phyloP scores from a whole-genome alignment of 2,329 filamentous ascomycete species.

The Fusarium sp. region DNA sequence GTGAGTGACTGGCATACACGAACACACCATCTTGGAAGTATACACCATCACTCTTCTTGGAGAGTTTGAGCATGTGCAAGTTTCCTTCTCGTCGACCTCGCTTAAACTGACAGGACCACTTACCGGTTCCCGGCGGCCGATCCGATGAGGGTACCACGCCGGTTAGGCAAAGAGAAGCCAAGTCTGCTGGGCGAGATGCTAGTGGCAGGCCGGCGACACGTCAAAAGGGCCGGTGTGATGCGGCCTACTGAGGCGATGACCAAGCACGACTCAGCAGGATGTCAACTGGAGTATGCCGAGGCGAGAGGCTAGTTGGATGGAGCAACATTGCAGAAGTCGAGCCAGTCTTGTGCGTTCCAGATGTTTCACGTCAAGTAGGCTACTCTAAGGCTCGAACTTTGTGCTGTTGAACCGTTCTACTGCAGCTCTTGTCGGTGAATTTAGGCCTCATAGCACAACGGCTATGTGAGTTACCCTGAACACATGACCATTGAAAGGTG shows the following conservation, averaged over 20 bases:
- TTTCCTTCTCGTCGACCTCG: not conserved
- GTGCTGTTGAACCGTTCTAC: not conserved
- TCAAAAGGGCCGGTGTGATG: not conserved
- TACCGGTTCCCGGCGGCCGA: constrained; percentile 3
- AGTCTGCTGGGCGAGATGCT: constrained; percentile 1
- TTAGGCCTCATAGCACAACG: not conserved
- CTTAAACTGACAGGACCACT: constrained; percentile 6
- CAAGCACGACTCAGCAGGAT: constrained; percentile 10
- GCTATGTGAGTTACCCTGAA: not conserved
- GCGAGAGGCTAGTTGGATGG: not conserved
- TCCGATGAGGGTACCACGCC: constrained; percentile 1
- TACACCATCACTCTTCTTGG: not conserved
- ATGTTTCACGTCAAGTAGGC: not conserved
- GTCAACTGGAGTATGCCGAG: not conserved
- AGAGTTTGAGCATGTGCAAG: not conserved
- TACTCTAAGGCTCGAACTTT: not conserved
- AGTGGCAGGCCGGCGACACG: constrained; percentile 7
- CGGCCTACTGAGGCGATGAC: not conserved
- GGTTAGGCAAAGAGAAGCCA: not conserved
- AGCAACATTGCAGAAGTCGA: not conserved
- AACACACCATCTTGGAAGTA: not conserved
- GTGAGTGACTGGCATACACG: not conserved
- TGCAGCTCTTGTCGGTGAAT: not conserved
- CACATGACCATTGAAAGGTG: not conserved
- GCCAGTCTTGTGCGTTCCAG: not conserved